Evolutionary conservation across 768 basidiomycete genomes (phyloP).

Genomic region (Termitomyces sp.): DNA sequence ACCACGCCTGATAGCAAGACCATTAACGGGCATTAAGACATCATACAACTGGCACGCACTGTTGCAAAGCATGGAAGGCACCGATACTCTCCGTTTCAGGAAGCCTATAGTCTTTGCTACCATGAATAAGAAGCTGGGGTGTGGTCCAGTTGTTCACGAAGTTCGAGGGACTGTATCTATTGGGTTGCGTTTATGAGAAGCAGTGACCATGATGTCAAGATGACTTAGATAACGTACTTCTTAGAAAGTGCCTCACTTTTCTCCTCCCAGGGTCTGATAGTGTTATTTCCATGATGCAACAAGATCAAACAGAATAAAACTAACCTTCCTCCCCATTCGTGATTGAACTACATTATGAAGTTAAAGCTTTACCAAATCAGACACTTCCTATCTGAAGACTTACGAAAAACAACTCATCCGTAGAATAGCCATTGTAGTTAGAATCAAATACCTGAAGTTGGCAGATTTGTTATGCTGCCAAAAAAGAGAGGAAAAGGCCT

Average conservation of each 20-base stretch:
- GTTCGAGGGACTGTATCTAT: constrained; percentile 72
- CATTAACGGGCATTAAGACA: neutral
- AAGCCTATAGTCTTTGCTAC: constrained; percentile 84
- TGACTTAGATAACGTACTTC: constrained; percentile 39
- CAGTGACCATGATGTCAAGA: neutral
- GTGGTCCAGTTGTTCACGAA: constrained; percentile 83
- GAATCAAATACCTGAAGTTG: constrained; percentile 62
- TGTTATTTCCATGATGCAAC: neutral
- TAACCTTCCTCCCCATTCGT: constrained; percentile 73
- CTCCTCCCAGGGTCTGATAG: constrained; percentile 57
- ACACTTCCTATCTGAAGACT: constrained; percentile 15
- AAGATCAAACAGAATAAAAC: neutral
- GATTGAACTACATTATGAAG: constrained; percentile 54
- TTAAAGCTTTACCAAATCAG: neutral
- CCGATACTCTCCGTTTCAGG: constrained; percentile 81
- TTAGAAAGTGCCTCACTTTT: constrained; percentile 46
- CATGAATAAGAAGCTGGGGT: constrained; percentile 79
- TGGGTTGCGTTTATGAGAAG: neutral
- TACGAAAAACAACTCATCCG: constrained; percentile 90
- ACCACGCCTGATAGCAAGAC: constrained; percentile 43
- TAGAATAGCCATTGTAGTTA: constrained; percentile 76
- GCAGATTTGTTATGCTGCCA: neutral
- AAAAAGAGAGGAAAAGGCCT: neutral
- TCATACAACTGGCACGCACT: constrained; percentile 39
- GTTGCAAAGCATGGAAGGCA: constrained; percentile 81